Base-by-base conservation (phyloP, 345 rosid genomes). In the Abelmoschus esculentus region DNA sequence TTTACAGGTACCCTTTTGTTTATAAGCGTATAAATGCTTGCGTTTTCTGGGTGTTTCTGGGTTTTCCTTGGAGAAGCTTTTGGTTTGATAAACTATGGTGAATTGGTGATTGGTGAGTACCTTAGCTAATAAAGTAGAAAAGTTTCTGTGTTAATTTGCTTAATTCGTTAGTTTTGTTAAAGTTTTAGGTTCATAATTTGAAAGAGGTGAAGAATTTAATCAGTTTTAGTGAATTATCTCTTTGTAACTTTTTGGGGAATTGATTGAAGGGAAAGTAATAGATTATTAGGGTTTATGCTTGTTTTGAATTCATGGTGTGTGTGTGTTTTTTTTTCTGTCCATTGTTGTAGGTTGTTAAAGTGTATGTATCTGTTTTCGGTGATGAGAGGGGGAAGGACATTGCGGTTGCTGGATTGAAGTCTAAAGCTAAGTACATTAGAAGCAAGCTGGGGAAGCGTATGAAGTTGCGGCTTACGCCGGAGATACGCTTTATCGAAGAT, bases 361-460 rank as follows among this genome's bases (percentile, higher is more conserved):
- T 91, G 5, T 93, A 84, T 78, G 90, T 93, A 17, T 93, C 98
- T 8, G 98, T 91, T 66, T 93, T 89, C 70, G 98, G 98, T 3
- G 97, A 93, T 71, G 98, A 93, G 65, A 86, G 96, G 80, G 98
- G 98, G 66, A 91, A 82, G 82, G 96, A 91, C 28, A 84, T 89
- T 71, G 98, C 96, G 0, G 75, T 91, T 72, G 91, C 95, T 13
- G 97, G 97, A 49, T 80, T 93, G 78, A 89, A 89, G 71, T 76
- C 98, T 3, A 91, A 93, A 75, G 86, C 89, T 40, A 91, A 86
- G 56, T 91, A 93, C 32, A 95, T 89, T 63, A 86, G 98, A 49
- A 70, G 92, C 53, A 75, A 81, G 79, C 78, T 93, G 70, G 98
- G 97, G 71, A 86, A 83, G 77, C 86, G 97, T 6, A 93, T 93